These are phyloP conservation scores for Uncinocarpus reesii DNA, from an alignment of 2,329 filamentous ascomycete species.

Conservation along the genomic window DNA sequence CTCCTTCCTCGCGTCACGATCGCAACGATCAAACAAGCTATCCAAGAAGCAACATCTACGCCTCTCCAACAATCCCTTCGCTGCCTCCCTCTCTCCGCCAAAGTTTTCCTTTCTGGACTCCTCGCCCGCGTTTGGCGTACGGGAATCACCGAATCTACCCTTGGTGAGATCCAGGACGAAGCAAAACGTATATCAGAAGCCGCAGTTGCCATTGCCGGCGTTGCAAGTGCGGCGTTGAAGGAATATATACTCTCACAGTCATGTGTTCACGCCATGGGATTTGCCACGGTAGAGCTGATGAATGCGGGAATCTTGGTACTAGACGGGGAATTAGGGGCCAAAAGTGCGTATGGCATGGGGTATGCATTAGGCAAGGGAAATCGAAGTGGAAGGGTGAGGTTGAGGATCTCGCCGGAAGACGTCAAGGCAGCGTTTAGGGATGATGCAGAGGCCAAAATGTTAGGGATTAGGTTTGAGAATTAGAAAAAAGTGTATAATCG, in stretches of 20 bases:
- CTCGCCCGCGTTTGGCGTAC: conserved; percentile 68
- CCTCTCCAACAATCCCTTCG: conserved; percentile 84
- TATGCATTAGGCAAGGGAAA: conserved; percentile 59
- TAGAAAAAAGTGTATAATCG: background rate
- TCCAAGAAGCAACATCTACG: conserved; percentile 87
- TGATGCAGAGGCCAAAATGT: conserved; percentile 71
- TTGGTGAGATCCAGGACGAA: conserved; percentile 85
- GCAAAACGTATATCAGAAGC: conserved; percentile 54
- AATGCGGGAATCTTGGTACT: conserved; percentile 81
- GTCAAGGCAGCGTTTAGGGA: conserved; percentile 78
- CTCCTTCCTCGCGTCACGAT: conserved; percentile 63
- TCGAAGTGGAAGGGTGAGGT: conserved; percentile 72
- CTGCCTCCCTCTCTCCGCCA: conserved; percentile 67
- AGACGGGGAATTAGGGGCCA: conserved; percentile 42
- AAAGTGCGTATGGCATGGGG: conserved; percentile 21
- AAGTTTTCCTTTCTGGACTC: conserved; percentile 75
- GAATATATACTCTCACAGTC: conserved; percentile 45
- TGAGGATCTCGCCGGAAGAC: conserved; percentile 84
- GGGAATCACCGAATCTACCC: conserved; percentile 74
- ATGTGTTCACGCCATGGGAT: conserved; percentile 51
- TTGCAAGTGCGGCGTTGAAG: conserved; percentile 48
- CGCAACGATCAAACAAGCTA: conserved; percentile 83
- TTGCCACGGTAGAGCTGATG: conserved; percentile 69
- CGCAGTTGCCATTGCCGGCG: conserved; percentile 38
- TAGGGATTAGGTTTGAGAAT: conserved; percentile 51